Evolutionary conservation across 805 yeast species (phyloP), one percentile per base, ranked within the genome.

Genomic region (Candida ficus): DNA sequence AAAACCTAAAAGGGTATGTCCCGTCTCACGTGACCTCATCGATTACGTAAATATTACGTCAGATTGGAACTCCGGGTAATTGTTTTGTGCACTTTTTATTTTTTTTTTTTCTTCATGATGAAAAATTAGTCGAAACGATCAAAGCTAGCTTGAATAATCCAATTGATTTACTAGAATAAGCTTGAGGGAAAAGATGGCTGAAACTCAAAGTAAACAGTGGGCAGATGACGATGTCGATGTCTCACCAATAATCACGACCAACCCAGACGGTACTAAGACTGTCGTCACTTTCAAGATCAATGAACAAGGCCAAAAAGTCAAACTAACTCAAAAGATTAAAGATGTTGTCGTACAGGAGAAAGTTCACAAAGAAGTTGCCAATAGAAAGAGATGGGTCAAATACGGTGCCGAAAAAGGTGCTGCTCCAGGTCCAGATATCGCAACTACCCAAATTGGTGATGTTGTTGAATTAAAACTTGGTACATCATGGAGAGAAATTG

Each of bases 401-500:
- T 93, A 80, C 63, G 99, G 98, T 42, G 78, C 73, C 41, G 97
- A 90, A 58, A 75, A 68, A 53, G 72, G 70, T 46, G 70, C 79
- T 21, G 76, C 84, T 3, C 77, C 89, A 19, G 97, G 97, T 4
- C 96, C 96, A 41, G 93, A 88, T 65, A 72, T 80, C 43, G 76
- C 83, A 56, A 88, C 96, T 38, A 90, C 98, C 12, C 88, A 84
- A 57, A 71, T 86, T 41, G 96, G 93, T 49, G 97, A 90, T 56
- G 82, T 78, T 50, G 86, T 87, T 31, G 80, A 76, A 46, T 70
- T 90, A 57, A 77, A 80, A 58, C 72, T 91, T 52, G 82, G 86
- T 42, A 76, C 82, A 39, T 67, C 81, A 43, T 83, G 90, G 89
- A 83, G 81, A 60, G 84, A 81, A 59, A 71, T 75, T 49, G 90